Conservation (phyloP, 1,284 basidiomycete genomes). For the Leccinum fallax region DNA sequence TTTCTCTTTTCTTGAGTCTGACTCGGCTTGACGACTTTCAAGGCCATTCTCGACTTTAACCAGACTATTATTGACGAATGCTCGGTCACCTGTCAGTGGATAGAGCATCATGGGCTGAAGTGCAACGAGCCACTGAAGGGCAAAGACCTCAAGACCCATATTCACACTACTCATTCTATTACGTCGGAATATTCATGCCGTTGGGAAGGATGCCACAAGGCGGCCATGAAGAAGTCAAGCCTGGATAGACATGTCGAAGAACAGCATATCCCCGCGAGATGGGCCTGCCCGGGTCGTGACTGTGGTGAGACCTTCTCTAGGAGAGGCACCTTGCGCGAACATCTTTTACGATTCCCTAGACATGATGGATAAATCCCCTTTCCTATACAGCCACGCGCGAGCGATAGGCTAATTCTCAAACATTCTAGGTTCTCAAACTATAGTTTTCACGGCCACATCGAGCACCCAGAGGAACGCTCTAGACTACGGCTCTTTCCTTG, state of each 20-base stretch:
- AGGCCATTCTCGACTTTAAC: conserved; percentile 9
- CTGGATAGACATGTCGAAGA: conserved; percentile 18
- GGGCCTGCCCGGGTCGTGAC: conserved; percentile 9
- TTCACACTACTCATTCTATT: conserved; percentile 12
- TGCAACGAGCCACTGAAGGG: not conserved
- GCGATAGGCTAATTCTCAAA: not conserved
- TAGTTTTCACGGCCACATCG: not conserved
- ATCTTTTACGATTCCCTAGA: not conserved
- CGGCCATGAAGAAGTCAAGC: conserved; percentile 9
- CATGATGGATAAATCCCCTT: conserved; percentile 1
- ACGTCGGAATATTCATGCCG: conserved; percentile 12
- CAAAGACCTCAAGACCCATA: conserved; percentile 9
- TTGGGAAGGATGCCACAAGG: conserved; percentile 9
- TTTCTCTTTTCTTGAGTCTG: not conserved
- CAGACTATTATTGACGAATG: conserved; percentile 2
- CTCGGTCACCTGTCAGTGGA: conserved; percentile 13
- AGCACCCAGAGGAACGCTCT: not conserved
- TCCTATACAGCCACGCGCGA: conserved; percentile 1
- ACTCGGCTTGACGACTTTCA: not conserved
- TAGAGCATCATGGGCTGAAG: not conserved
- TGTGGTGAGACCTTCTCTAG: conserved; percentile 13
- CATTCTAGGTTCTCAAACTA: conserved; percentile 1
- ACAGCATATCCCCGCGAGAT: conserved; percentile 10
- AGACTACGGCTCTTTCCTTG: not conserved
- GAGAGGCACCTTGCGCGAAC: not conserved